A percentile compares a stretch with the other conserved stretches of the same genome.
phyloP scores from a whole-genome alignment of 441 rosid genomes.

The Syzygium malaccense region DNA sequence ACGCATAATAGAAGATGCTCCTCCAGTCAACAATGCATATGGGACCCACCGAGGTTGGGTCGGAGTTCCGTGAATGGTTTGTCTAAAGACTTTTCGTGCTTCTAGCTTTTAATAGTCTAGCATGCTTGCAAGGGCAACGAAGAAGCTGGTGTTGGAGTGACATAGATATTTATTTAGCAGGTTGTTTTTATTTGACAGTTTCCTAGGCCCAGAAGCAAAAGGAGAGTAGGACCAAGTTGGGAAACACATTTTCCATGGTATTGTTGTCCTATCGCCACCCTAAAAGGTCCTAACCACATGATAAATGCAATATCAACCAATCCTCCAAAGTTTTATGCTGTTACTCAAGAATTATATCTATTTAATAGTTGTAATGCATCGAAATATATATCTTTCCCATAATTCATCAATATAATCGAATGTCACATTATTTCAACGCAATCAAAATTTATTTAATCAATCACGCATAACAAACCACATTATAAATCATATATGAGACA shows the following conservation, averaged over 20 bases:
- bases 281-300: background rate
- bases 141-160: background rate
- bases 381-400: too few relatives aligned
- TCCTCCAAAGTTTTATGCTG: background rate
- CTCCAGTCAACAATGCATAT: background rate
- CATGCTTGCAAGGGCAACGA: background rate
- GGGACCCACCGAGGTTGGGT: background rate
- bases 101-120: too few relatives aligned
- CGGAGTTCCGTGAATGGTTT: background rate
- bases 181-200: background rate
- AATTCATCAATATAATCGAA: too few relatives aligned
- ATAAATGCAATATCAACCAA: background rate
- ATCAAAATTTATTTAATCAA: too few relatives aligned
- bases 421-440: too few relatives aligned
- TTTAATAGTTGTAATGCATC: background rate
- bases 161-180: background rate
- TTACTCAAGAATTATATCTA: background rate
- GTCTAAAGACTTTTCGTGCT: background rate
- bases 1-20: background rate
- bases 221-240: too few relatives aligned
- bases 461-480: too few relatives aligned
- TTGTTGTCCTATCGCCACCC: background rate
- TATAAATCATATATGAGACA: too few relatives aligned
- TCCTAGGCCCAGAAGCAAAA: background rate
- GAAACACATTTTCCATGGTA: background rate